These are phyloP conservation scores for Diaporthe citrichinensis DNA, from an alignment of 2,329 filamentous ascomycete species.

Conservation along the genomic window DNA sequence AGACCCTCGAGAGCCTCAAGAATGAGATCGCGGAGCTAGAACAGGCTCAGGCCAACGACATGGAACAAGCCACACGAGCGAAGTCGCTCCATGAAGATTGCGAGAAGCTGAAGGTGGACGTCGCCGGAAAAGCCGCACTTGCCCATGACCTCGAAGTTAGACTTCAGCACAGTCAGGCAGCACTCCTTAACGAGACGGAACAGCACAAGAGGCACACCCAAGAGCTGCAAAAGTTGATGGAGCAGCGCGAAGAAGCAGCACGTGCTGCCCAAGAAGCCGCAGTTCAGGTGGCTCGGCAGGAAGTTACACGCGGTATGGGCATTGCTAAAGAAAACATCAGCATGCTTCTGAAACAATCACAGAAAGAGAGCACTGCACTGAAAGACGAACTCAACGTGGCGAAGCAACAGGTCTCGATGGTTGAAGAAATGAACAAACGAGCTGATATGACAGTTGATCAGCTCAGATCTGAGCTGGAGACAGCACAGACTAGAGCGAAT, in stretches of 20 bases:
- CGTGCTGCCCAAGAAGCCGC: constrained; percentile 44
- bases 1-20: constrained; percentile 32
- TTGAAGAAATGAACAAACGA: constrained; percentile 33
- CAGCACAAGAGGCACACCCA: constrained; percentile 40
- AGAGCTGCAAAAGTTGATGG: constrained; percentile 43
- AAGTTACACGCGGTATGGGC: constrained; percentile 50
- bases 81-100: constrained; percentile 36
- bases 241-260: constrained; percentile 43
- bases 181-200: constrained; percentile 41
- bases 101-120: constrained; percentile 41
- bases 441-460: constrained; percentile 31
- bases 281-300: constrained; percentile 48
- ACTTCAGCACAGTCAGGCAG: constrained; percentile 41
- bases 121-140: constrained; percentile 38
- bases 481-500: background rate
- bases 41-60: constrained; percentile 18
- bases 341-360: constrained; percentile 45
- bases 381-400: constrained; percentile 48
- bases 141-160: constrained; percentile 43
- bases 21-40: constrained; percentile 44
- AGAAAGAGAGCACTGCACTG: constrained; percentile 44
- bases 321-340: constrained; percentile 47
- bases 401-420: constrained; percentile 44
- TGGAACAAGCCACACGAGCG: constrained; percentile 37
- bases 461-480: constrained; percentile 29